Evolutionary conservation across 345 rosid genomes (phyloP).

Genomic region (Gossypium stocksii): DNA sequence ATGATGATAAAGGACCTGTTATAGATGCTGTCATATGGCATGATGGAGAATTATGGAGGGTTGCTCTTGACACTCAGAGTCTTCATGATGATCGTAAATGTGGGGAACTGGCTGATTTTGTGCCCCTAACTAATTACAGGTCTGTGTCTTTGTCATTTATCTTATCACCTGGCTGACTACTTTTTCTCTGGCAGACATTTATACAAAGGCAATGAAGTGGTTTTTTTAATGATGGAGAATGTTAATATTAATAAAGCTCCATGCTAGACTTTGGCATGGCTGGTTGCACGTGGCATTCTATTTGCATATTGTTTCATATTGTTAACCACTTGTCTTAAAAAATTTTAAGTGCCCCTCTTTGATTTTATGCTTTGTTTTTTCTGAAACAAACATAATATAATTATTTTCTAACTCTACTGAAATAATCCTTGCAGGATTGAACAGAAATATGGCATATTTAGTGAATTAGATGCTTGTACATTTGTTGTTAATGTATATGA

Average conservation of each 20-base stretch:
- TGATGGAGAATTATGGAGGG: slow-evolving; percentile 97
- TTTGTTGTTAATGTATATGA: slow-evolving; percentile 74
- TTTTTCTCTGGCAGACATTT: not conserved
- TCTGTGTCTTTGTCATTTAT: slow-evolving; percentile 19
- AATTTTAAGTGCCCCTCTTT: not conserved
- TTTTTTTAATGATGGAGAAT: not conserved
- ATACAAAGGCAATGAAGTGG: not conserved
- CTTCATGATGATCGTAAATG: slow-evolving; percentile 70
- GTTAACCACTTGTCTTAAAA: not conserved
- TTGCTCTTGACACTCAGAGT: slow-evolving; percentile 88
- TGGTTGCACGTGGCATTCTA: not conserved
- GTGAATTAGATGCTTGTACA: slow-evolving; percentile 92
- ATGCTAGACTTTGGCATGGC: not conserved
- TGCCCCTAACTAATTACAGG: slow-evolving; percentile 84
- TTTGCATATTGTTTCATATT: slow-evolving; percentile 1
- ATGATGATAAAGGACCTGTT: slow-evolving; percentile 91
- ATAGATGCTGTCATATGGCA: slow-evolving; percentile 97
- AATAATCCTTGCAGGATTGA: slow-evolving; percentile 54
- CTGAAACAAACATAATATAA: not conserved
- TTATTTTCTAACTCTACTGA: not conserved
- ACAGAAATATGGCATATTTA: slow-evolving; percentile 80
- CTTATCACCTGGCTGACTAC: not conserved
- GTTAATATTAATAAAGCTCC: not conserved
- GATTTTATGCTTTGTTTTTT: not conserved
- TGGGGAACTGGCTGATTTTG: slow-evolving; percentile 77